Base-by-base conservation (phyloP, 768 basidiomycete genomes). In the Fistulinella prunicolor region DNA sequence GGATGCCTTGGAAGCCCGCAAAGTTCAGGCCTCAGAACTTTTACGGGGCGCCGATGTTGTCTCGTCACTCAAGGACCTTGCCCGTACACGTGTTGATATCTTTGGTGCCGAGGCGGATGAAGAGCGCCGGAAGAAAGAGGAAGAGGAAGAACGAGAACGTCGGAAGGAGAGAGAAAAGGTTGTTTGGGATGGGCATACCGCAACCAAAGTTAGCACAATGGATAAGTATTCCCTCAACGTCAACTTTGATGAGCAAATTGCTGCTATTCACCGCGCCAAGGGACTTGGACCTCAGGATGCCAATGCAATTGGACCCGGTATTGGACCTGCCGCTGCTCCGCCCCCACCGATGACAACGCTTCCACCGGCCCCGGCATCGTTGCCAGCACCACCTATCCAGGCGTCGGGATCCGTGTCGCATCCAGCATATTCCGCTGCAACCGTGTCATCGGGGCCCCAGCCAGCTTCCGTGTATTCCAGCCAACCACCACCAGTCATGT, bases 161-260 rank as follows among this genome's bases (percentile, higher is more conserved):
- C 77, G 92, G 55, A 87, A 83, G 64, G 94, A 95, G 66, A 82
- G 85, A 65, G 96, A 98, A 70, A 94, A 89, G 65, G 89, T 91
- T 56, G 90, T 97, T 41, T 99, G 96, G 96, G 96, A 98, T 69
- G 96, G 96, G 59, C 94, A 98, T 68, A 94, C 94, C 2, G 89
- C 92, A 37, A 89, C 92, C 37, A 97, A 94, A 71, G 86, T 86
- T 41, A 83, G 82, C 56, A 96, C 93, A 1, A 75, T 94, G 62
- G 89, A 94, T 77, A 92, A 92, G 63, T 99, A 86, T 74, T 94
- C 94, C 41, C 85, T 83, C 14, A 86, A 87, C 53, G 93, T 90
- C 74, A 94, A 93, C 65, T 85, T 98, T 65, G 93, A 97, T 71
- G 94, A 97, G 62, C 96, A 99, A 66, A 99, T 99, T 65, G 91